Evolutionary conservation across 805 yeast genomes (phyloP), one percentile per base, ranked within the genome.

Genomic region (Ogataea populi-albae): DNA sequence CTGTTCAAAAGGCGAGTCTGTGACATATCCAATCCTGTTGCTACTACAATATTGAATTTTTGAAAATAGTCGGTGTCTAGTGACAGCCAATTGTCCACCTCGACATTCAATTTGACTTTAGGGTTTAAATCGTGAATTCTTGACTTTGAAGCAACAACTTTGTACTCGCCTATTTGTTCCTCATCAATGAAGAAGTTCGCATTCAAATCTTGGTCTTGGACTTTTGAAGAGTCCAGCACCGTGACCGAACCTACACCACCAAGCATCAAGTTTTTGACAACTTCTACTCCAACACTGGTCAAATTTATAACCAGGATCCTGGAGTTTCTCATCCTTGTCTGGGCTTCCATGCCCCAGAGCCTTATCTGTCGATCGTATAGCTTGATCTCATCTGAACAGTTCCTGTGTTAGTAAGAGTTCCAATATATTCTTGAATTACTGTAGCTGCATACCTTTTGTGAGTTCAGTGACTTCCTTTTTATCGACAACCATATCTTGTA

Each of bases 301-400:
- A 87, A 50, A 43, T 84, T 82, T 30, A 91, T 68, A 27, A 93
- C 50, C 29, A 89, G 63, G 4, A 91, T 69, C 29, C 73, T 73
- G 6, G 96, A 81, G 14, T 79, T 74, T 23, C 93, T 71, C 66
- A 91, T 75, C 28, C 78, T 59, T 26, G 77, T 70, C 58, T 91
- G 98, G 3, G 97, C 95, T 21, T 85, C 94, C 55, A 93, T 68
- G 2, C 98, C 98, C 98, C 98, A 91, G 15, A 91, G 69, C 44
- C 98, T 66, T 45, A 91, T 89, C 61, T 91, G 98, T 40, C 98
- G 75, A 61, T 91, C 98, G 55, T 91, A 91, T 16, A 91, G 71
- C 1, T 94, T 96, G 39, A 89, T 77, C 55, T 89, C 97, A 51
- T 88, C 96, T 61, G 34, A 14, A 4, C 33, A 32, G 11, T 15